A percentile compares a stretch with the other conserved stretches of the same genome.
Evolutionary conservation across 768 basidiomycete genomes (phyloP).

Genomic region (Tricholoma sp.): DNA sequence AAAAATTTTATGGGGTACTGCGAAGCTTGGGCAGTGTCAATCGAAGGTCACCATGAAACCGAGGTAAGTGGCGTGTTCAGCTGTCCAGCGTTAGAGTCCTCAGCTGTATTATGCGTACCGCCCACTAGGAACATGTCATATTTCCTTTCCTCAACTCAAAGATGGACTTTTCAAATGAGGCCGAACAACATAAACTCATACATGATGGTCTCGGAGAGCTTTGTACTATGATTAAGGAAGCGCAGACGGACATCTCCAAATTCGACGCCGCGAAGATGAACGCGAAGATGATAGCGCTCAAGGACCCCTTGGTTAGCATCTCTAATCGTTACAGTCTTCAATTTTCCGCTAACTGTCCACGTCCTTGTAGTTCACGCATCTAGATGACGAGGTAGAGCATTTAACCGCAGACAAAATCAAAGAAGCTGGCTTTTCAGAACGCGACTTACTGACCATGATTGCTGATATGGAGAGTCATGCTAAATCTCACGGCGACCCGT

Average conservation of each 20-base stretch:
- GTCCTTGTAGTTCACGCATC: slow-evolving; percentile 24
- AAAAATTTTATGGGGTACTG: slow-evolving; percentile 36
- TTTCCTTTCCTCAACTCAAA: slow-evolving; percentile 32
- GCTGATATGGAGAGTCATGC: slow-evolving; percentile 24
- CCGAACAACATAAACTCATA: slow-evolving; percentile 29
- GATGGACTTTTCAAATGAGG: slow-evolving; percentile 33
- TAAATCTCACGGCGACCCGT: slow-evolving; percentile 28
- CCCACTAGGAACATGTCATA: slow-evolving; percentile 21
- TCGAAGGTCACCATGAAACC: slow-evolving; percentile 30
- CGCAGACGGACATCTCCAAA: slow-evolving; percentile 19
- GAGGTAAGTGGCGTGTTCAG: slow-evolving; percentile 18
- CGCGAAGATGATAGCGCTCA: slow-evolving; percentile 21
- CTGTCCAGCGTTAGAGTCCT: not conserved
- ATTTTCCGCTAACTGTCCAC: not conserved
- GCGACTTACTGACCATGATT: slow-evolving; percentile 23
- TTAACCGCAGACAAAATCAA: slow-evolving; percentile 26
- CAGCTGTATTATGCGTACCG: not conserved
- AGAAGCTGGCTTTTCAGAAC: slow-evolving; percentile 20
- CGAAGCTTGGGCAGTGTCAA: slow-evolving; percentile 29
- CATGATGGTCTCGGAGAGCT: slow-evolving; percentile 24
- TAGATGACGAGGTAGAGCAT: slow-evolving; percentile 33
- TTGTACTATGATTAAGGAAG: slow-evolving; percentile 17
- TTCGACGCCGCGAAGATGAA: slow-evolving; percentile 26
- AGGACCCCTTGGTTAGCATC: slow-evolving; percentile 23
- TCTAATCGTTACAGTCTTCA: not conserved